Base-by-base conservation (phyloP, 768 basidiomycete genomes). In the Kwoniella bestiolae region DNA sequence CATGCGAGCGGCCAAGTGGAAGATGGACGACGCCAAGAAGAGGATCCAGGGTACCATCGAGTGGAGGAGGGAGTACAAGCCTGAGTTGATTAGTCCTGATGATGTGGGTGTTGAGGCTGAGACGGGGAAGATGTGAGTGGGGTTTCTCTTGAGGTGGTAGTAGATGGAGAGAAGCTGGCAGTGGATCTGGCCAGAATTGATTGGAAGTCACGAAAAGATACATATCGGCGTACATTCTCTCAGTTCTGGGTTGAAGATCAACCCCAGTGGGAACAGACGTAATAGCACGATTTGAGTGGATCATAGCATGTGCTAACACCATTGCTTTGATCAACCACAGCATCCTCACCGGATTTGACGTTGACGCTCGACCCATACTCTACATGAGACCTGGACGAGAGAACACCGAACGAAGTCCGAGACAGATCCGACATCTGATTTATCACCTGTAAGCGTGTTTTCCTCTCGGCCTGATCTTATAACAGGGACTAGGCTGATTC, bases 361-460 rank as follows among this genome's bases (percentile, higher is more conserved):
- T 84, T 56, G 90, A 92, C 61, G 91, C 91, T 4, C 84, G 92
- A n/a, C 92, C 92, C 0, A 89, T 94, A 46, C 83, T 94, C 14
- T 93, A 92, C 81, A 88, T 94, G 88, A 88, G 91, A 16, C 92
- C 92, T 0, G 91, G 91, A 28, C 85, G 87, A 65, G 91, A 94
- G 78, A 94, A 93, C 78, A 93, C 92, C 7, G 86, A 89, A 70
- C 85, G 86, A 1, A 86, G 87, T 66, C 87, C 89, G 3, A 85
- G 91, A 45, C 92, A 94, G 74, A 85, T 94, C 60, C 85, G 88
- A 58, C 91, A 94, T 84, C 85, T 94, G 25, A 90, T 94, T 25
- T 93, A 90, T 87, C 89, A 89, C 78, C 79, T 93, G 90, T 91
- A 76, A 81, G 90, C 84, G 41, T 18, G 12, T 25, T 47, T 38